Evolutionary conservation across 768 basidiomycete genomes (phyloP), one percentile per base, ranked within the genome.

Genomic region (Rhodotorula toruloides): DNA sequence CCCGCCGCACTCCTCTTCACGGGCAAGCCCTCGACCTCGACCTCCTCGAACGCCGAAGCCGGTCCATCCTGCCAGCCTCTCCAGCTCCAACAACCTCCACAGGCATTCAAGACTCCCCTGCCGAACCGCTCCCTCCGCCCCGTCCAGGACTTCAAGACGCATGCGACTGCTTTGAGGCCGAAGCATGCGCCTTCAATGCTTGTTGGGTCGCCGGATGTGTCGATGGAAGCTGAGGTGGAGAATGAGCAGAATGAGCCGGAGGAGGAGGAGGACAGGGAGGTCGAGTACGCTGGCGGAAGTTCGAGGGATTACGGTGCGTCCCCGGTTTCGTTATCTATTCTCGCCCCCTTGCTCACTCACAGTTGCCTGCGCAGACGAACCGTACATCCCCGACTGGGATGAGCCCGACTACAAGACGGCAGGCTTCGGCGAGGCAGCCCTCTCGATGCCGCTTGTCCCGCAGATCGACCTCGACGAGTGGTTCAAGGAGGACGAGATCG

Each of bases 251-350:
- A 31, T 3, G 40, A 44, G 27, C 42, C 13, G 17, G 52, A 61
- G 40, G 43, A 44, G 11, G 50, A 44, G 5, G 40, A 25, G 42
- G 60, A 61, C 50, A n/a, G 32, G 22, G 60, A 61, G 43, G 60
- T 61, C 13, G 60, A 61, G 52, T 61, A 61, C 16, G 60, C 60
- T 3, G 60, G 60, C 11, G 25, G 50, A 19, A 61, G 60, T 14
- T 50, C 60, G 43, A 43, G 60, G 25, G 60, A 61, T 19, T 54
- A 54, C 25, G 60, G 60, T 61, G n/a, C 31, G 60, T n/a, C 19
- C 4, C 14, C 25, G 0, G 17, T 25, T 21, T 21, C 34, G 13
- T 12, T 5, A 25, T 36, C 22, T 37, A 22, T 25, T 29, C 11
- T 36, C 4, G 21, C 50, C 29, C 36, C 14, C 32, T 34, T 32